A percentile compares a stretch with the other conserved stretches of the same genome.
phyloP scores from a whole-genome alignment of 1,139 yeast species.

The Nadsonia commutata region DNA sequence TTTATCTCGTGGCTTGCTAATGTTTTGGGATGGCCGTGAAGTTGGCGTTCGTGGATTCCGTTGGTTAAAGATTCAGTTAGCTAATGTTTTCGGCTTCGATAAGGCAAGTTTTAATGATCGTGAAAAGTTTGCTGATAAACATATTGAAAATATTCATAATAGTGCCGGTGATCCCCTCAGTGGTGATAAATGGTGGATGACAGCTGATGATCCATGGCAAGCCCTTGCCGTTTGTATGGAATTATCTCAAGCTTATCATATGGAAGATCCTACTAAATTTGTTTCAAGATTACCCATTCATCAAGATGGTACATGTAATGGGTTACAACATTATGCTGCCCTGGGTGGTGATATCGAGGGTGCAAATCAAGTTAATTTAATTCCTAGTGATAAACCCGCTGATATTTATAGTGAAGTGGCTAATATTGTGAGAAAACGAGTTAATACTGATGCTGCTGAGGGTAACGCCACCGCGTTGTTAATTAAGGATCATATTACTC shows the following conservation, averaged over 20 bases:
- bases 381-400: conserved; percentile 73
- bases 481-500: conserved; percentile 48
- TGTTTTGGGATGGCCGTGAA: conserved; percentile 78
- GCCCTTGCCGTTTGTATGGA: conserved; percentile 79
- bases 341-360: conserved; percentile 94
- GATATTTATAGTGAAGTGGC: conserved; percentile 86
- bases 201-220: conserved; percentile 94
- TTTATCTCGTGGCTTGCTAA: conserved; percentile 67
- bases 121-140: conserved; percentile 52
- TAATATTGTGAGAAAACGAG: conserved; percentile 41
- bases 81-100: conserved; percentile 79
- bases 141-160: conserved; percentile 44
- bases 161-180: conserved; percentile 60
- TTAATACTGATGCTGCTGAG: conserved; percentile 44
- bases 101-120: conserved; percentile 72
- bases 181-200: conserved; percentile 59
- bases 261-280: conserved; percentile 60
- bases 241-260: conserved; percentile 51
- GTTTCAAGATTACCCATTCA: conserved; percentile 81
- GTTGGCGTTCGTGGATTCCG: conserved; percentile 62
- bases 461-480: conserved; percentile 39
- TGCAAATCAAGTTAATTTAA: conserved; percentile 79
- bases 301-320: conserved; percentile 97
- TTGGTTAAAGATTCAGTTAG: conserved; percentile 86
- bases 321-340: conserved; percentile 95